Conservation (phyloP, 768 basidiomycete genomes). For the Leccinum uliginosum region DNA sequence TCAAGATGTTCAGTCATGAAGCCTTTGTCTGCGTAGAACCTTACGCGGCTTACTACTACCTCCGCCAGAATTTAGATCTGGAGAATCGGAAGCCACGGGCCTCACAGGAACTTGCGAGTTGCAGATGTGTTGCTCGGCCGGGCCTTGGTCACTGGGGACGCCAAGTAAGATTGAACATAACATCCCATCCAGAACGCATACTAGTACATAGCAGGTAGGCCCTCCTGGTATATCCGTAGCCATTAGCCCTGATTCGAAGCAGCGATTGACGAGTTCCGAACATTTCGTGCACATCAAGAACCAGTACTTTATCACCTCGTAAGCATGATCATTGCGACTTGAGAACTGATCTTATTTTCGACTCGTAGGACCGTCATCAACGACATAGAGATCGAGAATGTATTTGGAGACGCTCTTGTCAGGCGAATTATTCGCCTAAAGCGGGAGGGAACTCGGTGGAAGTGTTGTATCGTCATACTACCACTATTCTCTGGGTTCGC, state of each 20-base stretch:
- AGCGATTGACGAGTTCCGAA: not conserved
- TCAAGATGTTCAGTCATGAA: not conserved
- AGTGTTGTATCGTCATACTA: conserved; percentile 90
- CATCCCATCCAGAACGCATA: conserved; percentile 97
- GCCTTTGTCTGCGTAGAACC: conserved; percentile 54
- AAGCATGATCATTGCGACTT: not conserved
- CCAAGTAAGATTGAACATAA: conserved; percentile 76
- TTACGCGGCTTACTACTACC: conserved; percentile 79
- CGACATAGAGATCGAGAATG: conserved; percentile 85
- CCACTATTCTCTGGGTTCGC: conserved; percentile 93
- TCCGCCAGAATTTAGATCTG: conserved; percentile 84
- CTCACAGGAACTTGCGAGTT: conserved; percentile 95
- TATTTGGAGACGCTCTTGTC: conserved; percentile 91
- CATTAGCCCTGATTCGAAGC: conserved; percentile 1
- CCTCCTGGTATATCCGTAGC: not conserved
- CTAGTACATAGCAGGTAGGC: conserved; percentile 73
- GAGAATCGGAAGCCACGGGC: conserved; percentile 72
- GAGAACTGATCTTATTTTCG: not conserved
- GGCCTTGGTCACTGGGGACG: conserved; percentile 96
- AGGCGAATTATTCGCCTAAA: conserved; percentile 87
- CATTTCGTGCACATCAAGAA: not conserved
- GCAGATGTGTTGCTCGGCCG: conserved; percentile 93
- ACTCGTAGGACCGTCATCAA: conserved; percentile 70
- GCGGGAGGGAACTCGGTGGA: conserved; percentile 77
- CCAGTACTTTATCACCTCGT: not conserved